Conservation (phyloP, 805 yeast species). For the Ascoidea tarda region DNA sequence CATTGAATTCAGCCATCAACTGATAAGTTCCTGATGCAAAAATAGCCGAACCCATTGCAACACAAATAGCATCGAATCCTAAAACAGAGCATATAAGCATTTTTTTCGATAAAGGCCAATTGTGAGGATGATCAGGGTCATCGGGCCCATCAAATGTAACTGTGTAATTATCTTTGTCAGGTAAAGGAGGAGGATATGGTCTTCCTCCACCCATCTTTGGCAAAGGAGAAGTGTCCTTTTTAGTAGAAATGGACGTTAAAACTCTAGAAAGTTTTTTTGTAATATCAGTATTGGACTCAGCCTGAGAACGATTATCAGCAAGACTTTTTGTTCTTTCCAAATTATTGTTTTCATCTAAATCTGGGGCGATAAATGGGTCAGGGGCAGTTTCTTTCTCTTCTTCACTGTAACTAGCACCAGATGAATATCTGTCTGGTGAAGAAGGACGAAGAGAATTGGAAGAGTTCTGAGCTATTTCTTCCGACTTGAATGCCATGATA, state of each 20-base stretch:
- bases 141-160: constrained; percentile 68
- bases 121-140: constrained; percentile 73
- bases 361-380: neutral
- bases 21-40: constrained; percentile 47
- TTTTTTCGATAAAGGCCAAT: constrained; percentile 47
- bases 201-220: constrained; percentile 59
- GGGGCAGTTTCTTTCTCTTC: neutral
- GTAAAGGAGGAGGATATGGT: constrained; percentile 47
- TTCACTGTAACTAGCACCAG: neutral
- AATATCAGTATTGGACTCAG: constrained; percentile 12
- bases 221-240: constrained; percentile 22
- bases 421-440: neutral
- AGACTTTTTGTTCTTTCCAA: neutral
- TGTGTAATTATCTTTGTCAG: constrained; percentile 37
- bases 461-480: neutral
- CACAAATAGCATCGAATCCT: constrained; percentile 34
- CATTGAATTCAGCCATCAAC: constrained; percentile 36
- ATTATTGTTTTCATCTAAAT: neutral
- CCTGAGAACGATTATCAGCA: constrained; percentile 2
- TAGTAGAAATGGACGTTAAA: constrained; percentile 21
- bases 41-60: constrained; percentile 75
- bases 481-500: neutral
- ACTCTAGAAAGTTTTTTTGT: constrained; percentile 25
- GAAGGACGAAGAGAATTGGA: neutral
- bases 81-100: constrained; percentile 27